These are phyloP conservation scores for Strigomonas culicis DNA, from an alignment of 208 protist genomes.

Conservation along the genomic window DNA sequence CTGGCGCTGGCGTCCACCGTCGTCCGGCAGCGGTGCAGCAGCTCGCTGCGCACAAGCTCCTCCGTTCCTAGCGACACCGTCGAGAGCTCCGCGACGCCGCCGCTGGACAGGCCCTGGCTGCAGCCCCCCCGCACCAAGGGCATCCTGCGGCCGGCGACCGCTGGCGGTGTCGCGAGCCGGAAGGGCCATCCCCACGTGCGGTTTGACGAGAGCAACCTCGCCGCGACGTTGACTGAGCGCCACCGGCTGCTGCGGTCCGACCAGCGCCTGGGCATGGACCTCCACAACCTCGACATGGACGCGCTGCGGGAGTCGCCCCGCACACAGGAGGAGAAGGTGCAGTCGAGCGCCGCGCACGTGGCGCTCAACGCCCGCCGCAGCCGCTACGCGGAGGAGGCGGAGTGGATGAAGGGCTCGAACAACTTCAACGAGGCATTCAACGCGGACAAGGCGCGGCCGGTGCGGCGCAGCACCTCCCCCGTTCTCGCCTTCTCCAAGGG, in stretches of 20 bases:
- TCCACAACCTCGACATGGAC: conserved; percentile 1
- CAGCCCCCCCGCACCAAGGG: conserved; percentile 8
- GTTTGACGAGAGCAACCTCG: conserved; percentile 28
- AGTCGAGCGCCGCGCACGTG: no score
- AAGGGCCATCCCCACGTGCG: conserved; percentile 12
- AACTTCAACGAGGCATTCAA: conserved; percentile 4
- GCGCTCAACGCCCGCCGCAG: not conserved
- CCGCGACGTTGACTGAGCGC: not conserved
- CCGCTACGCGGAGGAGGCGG: not conserved
- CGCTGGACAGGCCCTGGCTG: conserved; percentile 17
- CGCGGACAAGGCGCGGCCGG: not conserved
- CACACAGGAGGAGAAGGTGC: not conserved
- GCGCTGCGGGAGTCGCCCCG: not conserved
- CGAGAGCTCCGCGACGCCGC: not conserved
- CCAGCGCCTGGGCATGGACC: not conserved
- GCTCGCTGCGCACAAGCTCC: not conserved
- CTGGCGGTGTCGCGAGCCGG: not conserved
- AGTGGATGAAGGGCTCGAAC: conserved; percentile 2
- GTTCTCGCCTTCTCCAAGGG: not conserved
- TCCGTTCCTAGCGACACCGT: not conserved
- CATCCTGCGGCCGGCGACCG: conserved; percentile 15
- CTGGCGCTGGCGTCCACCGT: no score
- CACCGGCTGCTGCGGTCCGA: not conserved
- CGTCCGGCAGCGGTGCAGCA: no score
- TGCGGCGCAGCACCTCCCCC: conserved; percentile 1